Base-by-base conservation (phyloP, 2,329 filamentous ascomycete species). In the Bipolaris oryzae region DNA sequence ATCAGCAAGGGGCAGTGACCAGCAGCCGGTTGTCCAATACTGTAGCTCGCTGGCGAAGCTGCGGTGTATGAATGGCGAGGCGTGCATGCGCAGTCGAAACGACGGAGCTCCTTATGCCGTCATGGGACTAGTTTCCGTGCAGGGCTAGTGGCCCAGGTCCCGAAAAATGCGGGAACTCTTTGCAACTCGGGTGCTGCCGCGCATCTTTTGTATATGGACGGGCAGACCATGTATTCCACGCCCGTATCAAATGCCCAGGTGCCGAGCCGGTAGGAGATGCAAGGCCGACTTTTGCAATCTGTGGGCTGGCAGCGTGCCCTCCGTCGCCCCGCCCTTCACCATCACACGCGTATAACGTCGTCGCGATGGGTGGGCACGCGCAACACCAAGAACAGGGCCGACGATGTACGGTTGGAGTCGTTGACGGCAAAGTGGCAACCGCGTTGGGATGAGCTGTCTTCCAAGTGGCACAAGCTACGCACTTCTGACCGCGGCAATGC, bases 351-450 rank as follows among this genome's bases (percentile, higher is more conserved):
- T 23, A 39, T 49, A 25, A 20, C 50, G 13, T 59, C 55, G 21
- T 59, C 55, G 31, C 50, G 56, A 52, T 60, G 53, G 55, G 46
- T 45, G 42, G 50, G 53, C 39, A 49, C 45, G 53, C 46, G 47
- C 39, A 51, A 53, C 37, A 49, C 45, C n/a, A 47, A 34, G 50
- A 45, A 28, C 39, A 37, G 53, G 49, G 58, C 57, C 47, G 56
- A 61, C 2, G 52, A 50, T 13, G 45, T 55, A 20, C 31, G 37
- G 23, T 55, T 69, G 33, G 55, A 56, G 25, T 28, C 42, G 31
- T 62, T 73, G 48, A 70, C 67, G 7, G 54, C 57, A 25, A 86
- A 85, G 79, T 86, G 84, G 84, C 82, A 82, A 65, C 66, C 71
- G 47, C 77, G 72, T 76, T 85, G 83, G 82, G 72, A 68, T 45